Conservation (phyloP, 2,329 filamentous ascomycete genomes). For the Xylariaceae sp. region DNA sequence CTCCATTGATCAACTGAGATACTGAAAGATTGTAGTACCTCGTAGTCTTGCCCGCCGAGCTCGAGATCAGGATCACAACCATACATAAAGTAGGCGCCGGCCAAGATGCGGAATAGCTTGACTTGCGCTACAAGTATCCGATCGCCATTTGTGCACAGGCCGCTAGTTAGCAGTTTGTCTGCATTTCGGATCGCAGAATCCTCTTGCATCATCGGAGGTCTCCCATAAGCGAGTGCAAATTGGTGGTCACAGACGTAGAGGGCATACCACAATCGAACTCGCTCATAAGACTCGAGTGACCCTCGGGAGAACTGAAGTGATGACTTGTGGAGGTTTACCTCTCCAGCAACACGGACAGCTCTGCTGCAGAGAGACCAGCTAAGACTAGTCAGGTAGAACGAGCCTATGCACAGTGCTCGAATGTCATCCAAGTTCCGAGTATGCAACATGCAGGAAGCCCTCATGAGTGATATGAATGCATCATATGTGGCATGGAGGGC, state of each 20-base stretch:
- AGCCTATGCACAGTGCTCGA: constrained; percentile 35
- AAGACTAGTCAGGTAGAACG: constrained; percentile 37
- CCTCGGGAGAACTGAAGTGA: constrained; percentile 33
- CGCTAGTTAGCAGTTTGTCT: too few relatives aligned
- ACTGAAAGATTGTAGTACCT: too few relatives aligned
- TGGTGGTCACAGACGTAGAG: constrained; percentile 37
- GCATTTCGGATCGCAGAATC: too few relatives aligned
- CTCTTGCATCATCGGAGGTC: constrained; percentile 32
- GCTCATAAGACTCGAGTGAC: constrained; percentile 31
- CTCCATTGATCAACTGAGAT: too few relatives aligned
- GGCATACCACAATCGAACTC: constrained; percentile 36
- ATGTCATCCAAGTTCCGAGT: constrained; percentile 36
- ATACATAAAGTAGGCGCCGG: too few relatives aligned
- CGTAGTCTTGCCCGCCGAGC: too few relatives aligned
- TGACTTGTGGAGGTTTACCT: constrained; percentile 37
- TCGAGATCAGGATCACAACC: too few relatives aligned
- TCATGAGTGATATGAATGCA: constrained; percentile 17
- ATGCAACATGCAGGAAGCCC: constrained; percentile 23
- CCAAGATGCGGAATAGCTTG: too few relatives aligned
- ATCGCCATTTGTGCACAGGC: too few relatives aligned
- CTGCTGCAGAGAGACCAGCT: constrained; percentile 37
- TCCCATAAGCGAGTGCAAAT: constrained; percentile 37
- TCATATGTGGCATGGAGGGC: constrained; percentile 13
- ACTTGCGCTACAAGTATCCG: too few relatives aligned
- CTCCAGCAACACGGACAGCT: constrained; percentile 36